Evolutionary conservation across 257 asterid genomes (phyloP).

Genomic region (Leptodermis oblonga): DNA sequence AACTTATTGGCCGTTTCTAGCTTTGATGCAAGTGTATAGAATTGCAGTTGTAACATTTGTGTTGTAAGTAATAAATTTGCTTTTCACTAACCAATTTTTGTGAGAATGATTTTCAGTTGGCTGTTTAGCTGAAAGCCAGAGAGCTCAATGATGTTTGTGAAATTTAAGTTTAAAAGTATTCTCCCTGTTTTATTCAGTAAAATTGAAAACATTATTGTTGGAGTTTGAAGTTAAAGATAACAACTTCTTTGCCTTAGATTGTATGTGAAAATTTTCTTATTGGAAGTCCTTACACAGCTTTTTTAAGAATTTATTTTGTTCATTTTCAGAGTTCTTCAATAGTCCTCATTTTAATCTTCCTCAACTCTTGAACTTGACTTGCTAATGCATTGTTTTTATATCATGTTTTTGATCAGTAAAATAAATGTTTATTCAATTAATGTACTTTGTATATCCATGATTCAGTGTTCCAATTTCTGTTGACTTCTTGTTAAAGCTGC

Average conservation of each 20-base stretch:
- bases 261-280: neutral
- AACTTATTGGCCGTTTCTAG: neutral
- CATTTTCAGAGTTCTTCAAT: neutral
- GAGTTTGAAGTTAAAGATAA: neutral
- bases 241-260: neutral
- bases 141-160: neutral
- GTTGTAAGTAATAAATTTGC: neutral
- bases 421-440: no score
- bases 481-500: neutral
- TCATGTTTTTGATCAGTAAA: neutral
- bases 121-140: neutral
- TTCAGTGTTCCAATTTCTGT: neutral
- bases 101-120: neutral
- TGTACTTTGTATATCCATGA: neutral
- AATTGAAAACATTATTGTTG: neutral
- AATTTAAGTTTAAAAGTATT: neutral
- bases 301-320: neutral
- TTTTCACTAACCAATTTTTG: neutral
- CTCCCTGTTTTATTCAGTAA: neutral
- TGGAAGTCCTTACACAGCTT: neutral
- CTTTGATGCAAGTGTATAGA: neutral
- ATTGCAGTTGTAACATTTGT: neutral
- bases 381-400: neutral
- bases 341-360: neutral
- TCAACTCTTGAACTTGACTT: neutral